Conservation (phyloP, 2,329 filamentous ascomycete species). For the Pseudopyricularia cyperi region DNA sequence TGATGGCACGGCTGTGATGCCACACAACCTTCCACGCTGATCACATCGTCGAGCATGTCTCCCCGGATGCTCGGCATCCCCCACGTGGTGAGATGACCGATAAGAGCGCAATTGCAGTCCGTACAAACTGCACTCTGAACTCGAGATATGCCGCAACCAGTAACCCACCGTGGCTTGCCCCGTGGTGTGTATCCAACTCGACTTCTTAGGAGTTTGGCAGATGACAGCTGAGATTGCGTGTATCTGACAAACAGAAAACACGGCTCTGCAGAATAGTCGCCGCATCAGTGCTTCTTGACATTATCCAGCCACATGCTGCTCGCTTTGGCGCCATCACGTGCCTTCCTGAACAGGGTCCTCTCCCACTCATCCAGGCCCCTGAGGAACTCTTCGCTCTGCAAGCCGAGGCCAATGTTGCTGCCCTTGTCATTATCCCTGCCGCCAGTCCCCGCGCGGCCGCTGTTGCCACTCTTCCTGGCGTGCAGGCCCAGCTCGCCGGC, state of each 20-base stretch:
- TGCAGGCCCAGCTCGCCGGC: constrained; percentile 78
- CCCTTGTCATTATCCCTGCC: constrained; percentile 21
- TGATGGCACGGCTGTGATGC: too few species aligned
- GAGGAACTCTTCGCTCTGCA: constrained; percentile 69
- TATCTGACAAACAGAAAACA: not conserved
- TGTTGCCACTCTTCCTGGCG: constrained; percentile 68
- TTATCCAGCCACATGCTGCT: constrained; percentile 59
- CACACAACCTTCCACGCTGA: too few species aligned
- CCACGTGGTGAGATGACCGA: too few species aligned
- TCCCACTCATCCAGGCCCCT: constrained; percentile 85
- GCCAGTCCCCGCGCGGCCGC: constrained; percentile 45
- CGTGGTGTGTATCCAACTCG: too few species aligned
- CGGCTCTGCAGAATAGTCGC: not conserved
- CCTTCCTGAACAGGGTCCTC: constrained; percentile 58
- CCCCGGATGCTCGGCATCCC: too few species aligned
- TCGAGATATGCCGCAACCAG: too few species aligned
- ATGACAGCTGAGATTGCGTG: too few species aligned
- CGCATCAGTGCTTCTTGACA: constrained; percentile 28
- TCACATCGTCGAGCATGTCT: too few species aligned
- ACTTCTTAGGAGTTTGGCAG: too few species aligned
- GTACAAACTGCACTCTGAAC: too few species aligned
- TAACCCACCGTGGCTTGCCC: too few species aligned
- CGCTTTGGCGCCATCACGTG: constrained; percentile 60
- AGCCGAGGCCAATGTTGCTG: constrained; percentile 39
- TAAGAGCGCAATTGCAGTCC: too few species aligned